Percentiles rank a stretch among this genome's conserved stretches.
These are phyloP conservation scores for Saccharomycopsis malanga DNA, from an alignment of 805 yeast genomes.

Conservation along the genomic window DNA sequence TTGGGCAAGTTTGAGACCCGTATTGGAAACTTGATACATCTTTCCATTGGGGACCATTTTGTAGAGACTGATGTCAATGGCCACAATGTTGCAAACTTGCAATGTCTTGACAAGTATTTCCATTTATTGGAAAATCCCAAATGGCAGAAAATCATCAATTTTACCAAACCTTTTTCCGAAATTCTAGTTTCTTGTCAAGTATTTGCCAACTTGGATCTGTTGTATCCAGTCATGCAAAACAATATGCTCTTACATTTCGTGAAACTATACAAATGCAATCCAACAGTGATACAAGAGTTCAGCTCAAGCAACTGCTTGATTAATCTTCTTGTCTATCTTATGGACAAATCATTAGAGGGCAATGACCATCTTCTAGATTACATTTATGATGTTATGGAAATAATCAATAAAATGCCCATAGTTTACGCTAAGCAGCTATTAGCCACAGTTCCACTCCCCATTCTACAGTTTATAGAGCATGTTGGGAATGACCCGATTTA, in stretches of 20 bases:
- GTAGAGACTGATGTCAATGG: not conserved
- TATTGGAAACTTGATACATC: conserved; percentile 9
- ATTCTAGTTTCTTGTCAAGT: not conserved
- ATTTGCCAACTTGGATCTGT: not conserved
- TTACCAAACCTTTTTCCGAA: conserved; percentile 1
- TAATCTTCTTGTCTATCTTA: too few relatives aligned
- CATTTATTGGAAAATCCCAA: not conserved
- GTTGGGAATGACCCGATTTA: too few relatives aligned
- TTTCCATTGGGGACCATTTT: not conserved
- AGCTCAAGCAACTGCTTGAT: too few relatives aligned
- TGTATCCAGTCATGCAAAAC: not conserved
- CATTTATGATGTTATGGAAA: too few relatives aligned
- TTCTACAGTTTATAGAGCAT: too few relatives aligned
- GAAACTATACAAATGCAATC: not conserved
- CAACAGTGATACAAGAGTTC: not conserved
- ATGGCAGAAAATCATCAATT: conserved; percentile 1
- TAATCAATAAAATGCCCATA: too few relatives aligned
- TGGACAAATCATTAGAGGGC: too few relatives aligned
- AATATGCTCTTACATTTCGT: not conserved
- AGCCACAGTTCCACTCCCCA: too few relatives aligned
- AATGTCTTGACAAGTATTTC: not conserved
- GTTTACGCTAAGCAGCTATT: too few relatives aligned
- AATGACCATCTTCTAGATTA: too few relatives aligned
- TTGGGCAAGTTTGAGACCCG: not conserved
- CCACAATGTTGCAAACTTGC: not conserved